Base-by-base conservation (phyloP, 306 rosid genomes). In the Dalbergia cultrata region DNA sequence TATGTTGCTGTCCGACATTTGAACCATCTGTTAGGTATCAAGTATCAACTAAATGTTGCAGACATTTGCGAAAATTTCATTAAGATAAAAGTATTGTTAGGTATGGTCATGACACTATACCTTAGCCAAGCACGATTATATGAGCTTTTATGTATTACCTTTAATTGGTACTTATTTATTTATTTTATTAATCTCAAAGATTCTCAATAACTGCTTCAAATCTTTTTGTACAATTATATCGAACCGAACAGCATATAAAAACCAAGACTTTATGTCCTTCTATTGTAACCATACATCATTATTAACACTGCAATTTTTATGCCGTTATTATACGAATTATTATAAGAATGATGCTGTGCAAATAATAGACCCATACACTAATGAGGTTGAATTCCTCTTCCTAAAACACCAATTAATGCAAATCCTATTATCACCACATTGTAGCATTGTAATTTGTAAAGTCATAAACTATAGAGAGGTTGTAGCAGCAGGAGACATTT, bases 401-500 rank as follows among this genome's bases (percentile, higher is more conserved):
- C 61, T 56, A 17, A 8, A 53, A 14, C 21, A 53, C 58, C 19
- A 53, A 16, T 26, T 2, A 26, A 1, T 21, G 21, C 58, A 14
- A 53, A 5, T 2, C 3, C 0, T 53, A 16, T 9, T 18, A 17
- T 8, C 12, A 18, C 61, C 22, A 17, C 13, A 8, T 56, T 37
- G 50, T 8, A 9, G 14, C 14, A 8, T 65, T 17, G 70, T 65
- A 65, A 65, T 4, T 65, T 17, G 70, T 65, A 65, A 65, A 37
- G 70, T 37, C 26, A 37, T 8, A 26, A 7, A 11, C 12, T 3
- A 8, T 7, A 31, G 47, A 67, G 43, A 69, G 43, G 19, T 47
- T 13, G 47, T 13, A 47, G 75, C 44, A 9, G 75, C 7, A 22
- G 61, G 59, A 9, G 75, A 50, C 75, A 70, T 26, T n/a, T 70